Evolutionary conservation across 2,329 filamentous ascomycete genomes (phyloP), one percentile per base, ranked within the genome.

Genomic region (Aspergillus jensenii): DNA sequence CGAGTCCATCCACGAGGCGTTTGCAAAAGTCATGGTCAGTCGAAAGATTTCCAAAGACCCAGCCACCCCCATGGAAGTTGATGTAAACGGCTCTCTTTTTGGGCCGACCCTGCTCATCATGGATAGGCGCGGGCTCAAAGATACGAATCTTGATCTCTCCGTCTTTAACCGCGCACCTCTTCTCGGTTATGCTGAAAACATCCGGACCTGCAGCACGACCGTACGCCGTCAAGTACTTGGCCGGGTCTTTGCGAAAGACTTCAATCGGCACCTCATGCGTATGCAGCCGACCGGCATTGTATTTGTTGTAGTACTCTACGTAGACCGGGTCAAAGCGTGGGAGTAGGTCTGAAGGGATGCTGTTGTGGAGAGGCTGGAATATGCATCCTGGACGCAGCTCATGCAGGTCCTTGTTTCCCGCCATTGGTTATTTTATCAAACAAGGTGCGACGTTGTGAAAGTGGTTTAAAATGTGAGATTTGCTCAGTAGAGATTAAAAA

Each of bases 251-350:
- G 48, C 75, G 73, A 55, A 71, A 76, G 6, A 72, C 68, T 52
- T 75, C 70, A 33, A 76, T 77, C 8, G 72, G 74, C 7, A 76
- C 64, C 65, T 79, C 75, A 45, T 79, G 76, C 1, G 74, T 78
- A 50, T 76, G 70, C 4, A 77, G 66, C 33, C 76, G 73, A 12
- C 76, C 76, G 2, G 68, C 73, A 54, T 74, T 77, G 66, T 77
- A 74, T 55, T 73, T 74, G 56, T 77, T 74, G 64, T 78, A 76
- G 65, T 78, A 69, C 49, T 75, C 69, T 25, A 77, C 68, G 51
- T 76, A 79, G 39, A 70, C 64, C 2, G 75, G 73, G 43, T 79
- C 77, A 58, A 76, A 78, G 5, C 72, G 69, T 17, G 69, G 60
- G 5, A 73, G 57, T 31, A 79, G 67, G 45, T 75, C 63, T 2